Conservation (phyloP, 192 early-diverging fungal genomes). For the Jimgerdemannia flammicorona region DNA sequence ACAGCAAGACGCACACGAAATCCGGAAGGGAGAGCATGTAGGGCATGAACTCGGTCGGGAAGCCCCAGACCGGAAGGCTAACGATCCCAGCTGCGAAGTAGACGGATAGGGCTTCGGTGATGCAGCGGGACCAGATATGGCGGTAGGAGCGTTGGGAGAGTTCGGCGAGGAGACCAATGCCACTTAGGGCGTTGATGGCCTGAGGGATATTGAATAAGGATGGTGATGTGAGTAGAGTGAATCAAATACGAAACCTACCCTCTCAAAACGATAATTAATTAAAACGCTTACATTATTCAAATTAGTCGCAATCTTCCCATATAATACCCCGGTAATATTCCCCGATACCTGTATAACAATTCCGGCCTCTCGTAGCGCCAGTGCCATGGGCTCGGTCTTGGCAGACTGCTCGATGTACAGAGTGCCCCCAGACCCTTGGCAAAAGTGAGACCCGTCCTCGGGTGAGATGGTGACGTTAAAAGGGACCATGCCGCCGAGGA, state of each 20-base stretch:
- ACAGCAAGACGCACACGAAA: background rate
- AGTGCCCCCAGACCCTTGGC: background rate
- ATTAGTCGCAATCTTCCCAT: background rate
- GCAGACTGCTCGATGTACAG: background rate
- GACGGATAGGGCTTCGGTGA: background rate
- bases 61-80: background rate
- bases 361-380: background rate
- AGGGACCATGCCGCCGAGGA: constrained; percentile 1
- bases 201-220: background rate
- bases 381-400: background rate
- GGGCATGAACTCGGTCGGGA: background rate
- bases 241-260: background rate
- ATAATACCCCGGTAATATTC: background rate
- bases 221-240: background rate
- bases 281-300: constrained; percentile 1
- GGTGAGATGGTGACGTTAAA: background rate
- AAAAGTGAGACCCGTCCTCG: background rate
- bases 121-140: constrained; percentile 3
- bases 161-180: background rate
- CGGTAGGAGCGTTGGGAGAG: background rate
- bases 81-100: background rate
- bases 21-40: background rate
- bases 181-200: constrained; percentile 1
- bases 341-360: background rate
- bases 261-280: background rate